Percentiles rank a stretch among this genome's conserved stretches.
Conservation (phyloP, 805 yeast genomes). For the Ogataea siamensis region DNA sequence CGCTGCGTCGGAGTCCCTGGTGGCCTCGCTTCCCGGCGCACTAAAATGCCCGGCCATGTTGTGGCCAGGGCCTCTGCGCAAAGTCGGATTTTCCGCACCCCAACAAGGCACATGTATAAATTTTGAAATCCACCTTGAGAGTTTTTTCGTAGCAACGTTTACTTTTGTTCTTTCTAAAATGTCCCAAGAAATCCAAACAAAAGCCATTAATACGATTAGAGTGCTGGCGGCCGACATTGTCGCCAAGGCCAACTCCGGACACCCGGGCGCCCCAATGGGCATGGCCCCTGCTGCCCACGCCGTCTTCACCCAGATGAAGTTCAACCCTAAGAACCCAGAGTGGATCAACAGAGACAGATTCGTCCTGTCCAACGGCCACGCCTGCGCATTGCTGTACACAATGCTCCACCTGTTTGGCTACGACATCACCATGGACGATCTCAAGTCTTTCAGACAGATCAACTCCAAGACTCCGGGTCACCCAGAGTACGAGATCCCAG, state of each 20-base stretch:
- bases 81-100: conserved; percentile 12
- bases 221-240: conserved; percentile 85
- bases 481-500: conserved; percentile 88
- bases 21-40: background rate
- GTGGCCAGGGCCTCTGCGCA: conserved; percentile 2
- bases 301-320: conserved; percentile 73
- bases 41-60: background rate
- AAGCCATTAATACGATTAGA: conserved; percentile 86
- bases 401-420: conserved; percentile 85
- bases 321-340: conserved; percentile 87
- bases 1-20: conserved; percentile 1
- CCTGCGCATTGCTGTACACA: conserved; percentile 85
- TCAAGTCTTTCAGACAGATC: conserved; percentile 86
- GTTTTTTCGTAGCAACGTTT: conserved; percentile 11
- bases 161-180: conserved; percentile 16
- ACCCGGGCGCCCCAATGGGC: conserved; percentile 99
- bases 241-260: conserved; percentile 89
- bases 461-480: conserved; percentile 95
- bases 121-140: background rate
- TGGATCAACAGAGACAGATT: conserved; percentile 97
- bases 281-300: conserved; percentile 95
- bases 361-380: conserved; percentile 94
- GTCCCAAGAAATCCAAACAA: conserved; percentile 59
- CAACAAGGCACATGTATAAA: conserved; percentile 4
- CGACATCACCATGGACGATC: conserved; percentile 76